Evolutionary conservation across 805 yeast genomes (phyloP).

Genomic region (Peterozyma xylosa): DNA sequence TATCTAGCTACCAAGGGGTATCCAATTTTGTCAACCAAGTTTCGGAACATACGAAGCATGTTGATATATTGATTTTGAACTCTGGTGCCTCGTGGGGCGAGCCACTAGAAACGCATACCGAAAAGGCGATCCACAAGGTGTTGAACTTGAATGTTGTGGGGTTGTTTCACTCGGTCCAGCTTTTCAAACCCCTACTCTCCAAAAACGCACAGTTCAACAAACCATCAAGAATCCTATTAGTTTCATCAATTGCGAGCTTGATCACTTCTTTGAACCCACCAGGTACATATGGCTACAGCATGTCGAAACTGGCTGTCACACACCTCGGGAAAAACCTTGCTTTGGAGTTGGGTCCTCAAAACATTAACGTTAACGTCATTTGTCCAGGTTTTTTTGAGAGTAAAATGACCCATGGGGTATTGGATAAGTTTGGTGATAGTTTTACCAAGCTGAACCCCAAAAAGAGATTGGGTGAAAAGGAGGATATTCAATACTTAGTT

Average conservation of each 20-base stretch:
- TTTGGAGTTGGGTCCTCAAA: conserved; percentile 54
- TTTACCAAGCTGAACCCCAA: conserved; percentile 49
- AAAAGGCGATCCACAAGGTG: conserved; percentile 54
- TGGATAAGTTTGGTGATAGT: conserved; percentile 40
- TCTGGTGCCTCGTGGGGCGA: conserved; percentile 83
- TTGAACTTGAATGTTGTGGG: conserved; percentile 58
- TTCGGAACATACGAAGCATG: conserved; percentile 28
- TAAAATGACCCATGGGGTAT: conserved; percentile 63
- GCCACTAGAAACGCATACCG: conserved; percentile 51
- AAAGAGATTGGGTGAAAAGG: conserved; percentile 52
- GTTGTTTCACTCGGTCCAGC: conserved; percentile 59
- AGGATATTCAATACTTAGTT: conserved; percentile 49
- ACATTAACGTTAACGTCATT: conserved; percentile 60
- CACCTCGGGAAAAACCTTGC: conserved; percentile 63
- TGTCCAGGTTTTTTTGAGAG: conserved; percentile 78
- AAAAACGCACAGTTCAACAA: conserved; percentile 44
- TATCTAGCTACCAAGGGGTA: conserved; percentile 42
- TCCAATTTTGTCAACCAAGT: conserved; percentile 34
- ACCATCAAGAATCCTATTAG: conserved; percentile 58
- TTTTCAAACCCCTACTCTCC: conserved; percentile 46
- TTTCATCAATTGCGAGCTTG: conserved; percentile 59
- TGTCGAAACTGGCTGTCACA: conserved; percentile 70
- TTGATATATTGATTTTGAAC: conserved; percentile 64
- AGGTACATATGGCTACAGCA: conserved; percentile 63
- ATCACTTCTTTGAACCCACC: conserved; percentile 27